A percentile compares a stretch with the other conserved stretches of the same genome.
Evolutionary conservation across 2,329 filamentous ascomycete species (phyloP).

Genomic region (Ceratocystis huliohia): DNA sequence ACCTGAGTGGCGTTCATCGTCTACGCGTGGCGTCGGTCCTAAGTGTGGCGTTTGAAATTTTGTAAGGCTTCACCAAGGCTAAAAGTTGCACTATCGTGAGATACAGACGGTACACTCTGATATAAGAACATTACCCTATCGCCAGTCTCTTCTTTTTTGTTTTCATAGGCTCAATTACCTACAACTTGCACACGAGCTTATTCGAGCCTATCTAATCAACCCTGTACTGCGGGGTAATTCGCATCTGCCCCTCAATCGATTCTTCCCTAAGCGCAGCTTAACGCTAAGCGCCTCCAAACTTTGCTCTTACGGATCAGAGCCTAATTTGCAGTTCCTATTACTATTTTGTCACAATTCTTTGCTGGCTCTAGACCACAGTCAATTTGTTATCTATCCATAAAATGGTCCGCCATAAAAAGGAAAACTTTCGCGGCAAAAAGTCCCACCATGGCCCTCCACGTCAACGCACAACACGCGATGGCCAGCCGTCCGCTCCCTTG

Average conservation of each 20-base stretch:
- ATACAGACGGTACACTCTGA: too few relatives aligned
- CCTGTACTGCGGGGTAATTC: conserved; percentile 16
- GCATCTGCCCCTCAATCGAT: conserved; percentile 18
- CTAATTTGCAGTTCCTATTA: background rate
- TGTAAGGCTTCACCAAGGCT: background rate
- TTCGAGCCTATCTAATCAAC: background rate
- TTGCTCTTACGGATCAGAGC: background rate
- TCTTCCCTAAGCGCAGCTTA: background rate
- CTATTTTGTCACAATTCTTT: background rate
- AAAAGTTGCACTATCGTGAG: too few relatives aligned
- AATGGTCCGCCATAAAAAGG: conserved; percentile 97
- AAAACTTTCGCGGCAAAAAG: conserved; percentile 66
- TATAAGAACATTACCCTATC: too few relatives aligned
- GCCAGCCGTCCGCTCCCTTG: conserved; percentile 32
- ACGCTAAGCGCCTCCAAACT: background rate
- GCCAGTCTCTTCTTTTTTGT: too few relatives aligned
- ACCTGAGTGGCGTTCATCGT: background rate
- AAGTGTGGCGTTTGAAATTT: background rate
- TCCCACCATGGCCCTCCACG: conserved; percentile 45
- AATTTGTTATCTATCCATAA: background rate
- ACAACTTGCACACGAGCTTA: background rate
- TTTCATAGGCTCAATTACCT: background rate
- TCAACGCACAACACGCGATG: conserved; percentile 37
- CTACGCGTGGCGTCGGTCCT: background rate
- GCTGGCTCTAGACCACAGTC: background rate